These are phyloP conservation scores for Lentinula sp. DNA, from an alignment of 768 basidiomycete genomes.

Conservation along the genomic window DNA sequence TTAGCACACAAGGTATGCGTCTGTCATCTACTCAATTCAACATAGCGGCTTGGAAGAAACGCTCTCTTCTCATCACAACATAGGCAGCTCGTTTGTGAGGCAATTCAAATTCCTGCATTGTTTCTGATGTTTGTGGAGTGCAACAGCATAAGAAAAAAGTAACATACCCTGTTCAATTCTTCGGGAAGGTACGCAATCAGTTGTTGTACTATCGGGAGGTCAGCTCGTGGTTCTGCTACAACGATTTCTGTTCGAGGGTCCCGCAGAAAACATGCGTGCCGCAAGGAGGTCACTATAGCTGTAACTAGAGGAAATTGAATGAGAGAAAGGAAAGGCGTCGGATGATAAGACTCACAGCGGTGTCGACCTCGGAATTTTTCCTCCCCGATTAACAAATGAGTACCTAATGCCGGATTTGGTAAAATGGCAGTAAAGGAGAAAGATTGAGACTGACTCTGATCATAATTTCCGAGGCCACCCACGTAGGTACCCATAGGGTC, in stretches of 20 bases:
- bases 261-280: conserved; percentile 36
- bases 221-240: conserved; percentile 34
- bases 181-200: conserved; percentile 9
- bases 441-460: conserved; percentile 9
- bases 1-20: too few relatives aligned
- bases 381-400: conserved; percentile 43
- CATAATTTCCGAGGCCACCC: conserved; percentile 9
- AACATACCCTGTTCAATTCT: conserved; percentile 9
- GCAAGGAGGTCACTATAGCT: conserved; percentile 27
- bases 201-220: conserved; percentile 9
- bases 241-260: conserved; percentile 36
- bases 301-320: conserved; percentile 13
- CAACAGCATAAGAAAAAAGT: not conserved
- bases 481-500: conserved; percentile 20
- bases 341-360: conserved; percentile 26
- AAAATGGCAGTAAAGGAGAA: conserved; percentile 18
- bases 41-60: conserved; percentile 10
- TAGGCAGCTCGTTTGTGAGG: conserved; percentile 8
- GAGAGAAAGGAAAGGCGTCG: not conserved
- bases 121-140: not conserved
- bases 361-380: conserved; percentile 36
- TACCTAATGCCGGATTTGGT: conserved; percentile 20
- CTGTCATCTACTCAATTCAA: not conserved
- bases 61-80: conserved; percentile 6
- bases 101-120: conserved; percentile 7